Conservation (phyloP, 257 asterid species). For the Solanum peruvianum region DNA sequence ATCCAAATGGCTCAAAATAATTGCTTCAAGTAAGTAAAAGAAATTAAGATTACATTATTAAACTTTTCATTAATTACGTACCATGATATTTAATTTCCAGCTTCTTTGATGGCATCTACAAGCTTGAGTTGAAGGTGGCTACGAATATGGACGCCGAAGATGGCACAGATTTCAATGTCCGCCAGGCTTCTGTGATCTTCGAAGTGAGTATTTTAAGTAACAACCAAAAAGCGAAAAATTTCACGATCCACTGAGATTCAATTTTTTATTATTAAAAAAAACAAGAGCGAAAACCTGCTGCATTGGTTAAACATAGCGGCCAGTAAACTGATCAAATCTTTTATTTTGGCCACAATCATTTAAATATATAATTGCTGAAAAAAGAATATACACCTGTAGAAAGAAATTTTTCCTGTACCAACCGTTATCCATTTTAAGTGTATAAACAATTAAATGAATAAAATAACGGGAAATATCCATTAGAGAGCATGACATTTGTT, state of each 20-base stretch:
- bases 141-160: constrained; percentile 67
- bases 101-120: constrained; percentile 71
- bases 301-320: background rate
- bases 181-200: constrained; percentile 56
- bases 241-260: background rate
- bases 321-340: background rate
- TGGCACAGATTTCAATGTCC: constrained; percentile 64
- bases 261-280: too few species aligned
- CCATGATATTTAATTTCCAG: constrained; percentile 58
- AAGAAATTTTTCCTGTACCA: background rate
- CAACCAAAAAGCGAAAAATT: background rate
- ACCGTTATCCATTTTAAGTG: background rate
- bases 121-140: constrained; percentile 73
- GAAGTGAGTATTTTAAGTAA: constrained; percentile 36
- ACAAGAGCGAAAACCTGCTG: background rate
- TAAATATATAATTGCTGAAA: background rate
- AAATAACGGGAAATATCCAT: background rate
- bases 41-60: background rate
- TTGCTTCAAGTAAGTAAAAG: background rate
- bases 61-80: background rate
- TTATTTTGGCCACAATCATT: background rate
- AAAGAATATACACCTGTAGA: background rate
- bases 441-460: background rate
- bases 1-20: background rate
- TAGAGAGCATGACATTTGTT: background rate